Evolutionary conservation across 805 yeast species (phyloP).

Genomic region (Wickerhamiella vanderwaltii): DNA sequence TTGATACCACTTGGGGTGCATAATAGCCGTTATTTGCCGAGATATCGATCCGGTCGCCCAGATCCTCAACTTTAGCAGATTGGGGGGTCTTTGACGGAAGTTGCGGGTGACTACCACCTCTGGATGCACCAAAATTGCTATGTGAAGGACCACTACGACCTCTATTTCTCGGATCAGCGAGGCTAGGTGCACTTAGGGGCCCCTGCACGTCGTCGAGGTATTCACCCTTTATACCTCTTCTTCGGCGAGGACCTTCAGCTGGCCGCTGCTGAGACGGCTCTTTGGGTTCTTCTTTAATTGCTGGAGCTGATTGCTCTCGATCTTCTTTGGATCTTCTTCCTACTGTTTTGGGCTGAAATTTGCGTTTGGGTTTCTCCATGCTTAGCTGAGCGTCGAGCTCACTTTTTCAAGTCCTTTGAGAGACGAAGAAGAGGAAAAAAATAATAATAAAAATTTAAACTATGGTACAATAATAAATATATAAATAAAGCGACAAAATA

Average conservation of each 20-base stretch:
- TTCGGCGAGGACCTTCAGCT: slow-evolving; percentile 14
- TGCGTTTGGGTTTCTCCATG: slow-evolving; percentile 21
- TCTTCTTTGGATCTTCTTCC: slow-evolving; percentile 77
- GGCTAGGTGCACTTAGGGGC: slow-evolving; percentile 27
- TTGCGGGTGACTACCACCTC: slow-evolving; percentile 10
- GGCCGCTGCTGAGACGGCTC: slow-evolving; percentile 12
- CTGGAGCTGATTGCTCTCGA: slow-evolving; percentile 65
- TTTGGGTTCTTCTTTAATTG: slow-evolving; percentile 27
- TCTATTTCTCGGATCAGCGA: slow-evolving; percentile 15
- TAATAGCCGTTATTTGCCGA: slow-evolving; percentile 3
- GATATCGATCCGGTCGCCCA: slow-evolving; percentile 4
- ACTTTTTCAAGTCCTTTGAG: no score
- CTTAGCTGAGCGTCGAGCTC: neutral
- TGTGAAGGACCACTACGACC: neutral
- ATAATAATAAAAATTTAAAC: no score
- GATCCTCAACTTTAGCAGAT: slow-evolving; percentile 5
- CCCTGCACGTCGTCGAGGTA: slow-evolving; percentile 26
- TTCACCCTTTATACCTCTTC: slow-evolving; percentile 13
- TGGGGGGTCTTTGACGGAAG: neutral
- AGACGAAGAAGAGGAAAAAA: no score
- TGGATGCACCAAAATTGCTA: neutral
- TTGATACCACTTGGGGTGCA: slow-evolving; percentile 8
- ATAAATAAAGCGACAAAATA: no score
- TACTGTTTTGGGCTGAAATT: slow-evolving; percentile 79
- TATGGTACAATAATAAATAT: no score